Evolutionary conservation across 768 basidiomycete genomes (phyloP).

Genomic region (Xerocomellus amylosporus): DNA sequence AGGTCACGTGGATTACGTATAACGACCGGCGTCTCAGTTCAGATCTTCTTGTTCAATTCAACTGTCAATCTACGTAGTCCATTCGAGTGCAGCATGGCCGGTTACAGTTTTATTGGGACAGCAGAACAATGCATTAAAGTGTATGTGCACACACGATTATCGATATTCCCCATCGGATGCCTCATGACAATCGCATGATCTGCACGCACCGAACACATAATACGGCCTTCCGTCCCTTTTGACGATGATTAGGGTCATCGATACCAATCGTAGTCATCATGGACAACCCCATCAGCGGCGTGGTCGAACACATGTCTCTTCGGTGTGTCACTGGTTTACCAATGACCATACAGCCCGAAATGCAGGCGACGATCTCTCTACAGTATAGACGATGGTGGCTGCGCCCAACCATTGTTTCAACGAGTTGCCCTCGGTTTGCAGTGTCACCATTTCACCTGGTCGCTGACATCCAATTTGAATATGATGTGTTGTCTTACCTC

Average conservation of each 20-base stretch:
- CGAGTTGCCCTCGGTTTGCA: neutral
- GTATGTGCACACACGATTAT: neutral
- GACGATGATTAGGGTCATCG: conserved; percentile 21
- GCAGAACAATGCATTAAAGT: neutral
- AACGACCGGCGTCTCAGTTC: conserved; percentile 2
- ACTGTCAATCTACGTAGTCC: neutral
- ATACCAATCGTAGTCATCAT: conserved; percentile 27
- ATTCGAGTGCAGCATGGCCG: neutral
- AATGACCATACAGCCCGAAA: neutral
- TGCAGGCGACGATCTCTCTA: neutral
- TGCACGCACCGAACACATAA: conserved; percentile 13
- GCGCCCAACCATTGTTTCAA: neutral
- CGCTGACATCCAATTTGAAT: neutral
- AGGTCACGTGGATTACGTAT: conserved; percentile 31
- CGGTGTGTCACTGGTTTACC: neutral
- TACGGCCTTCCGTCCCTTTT: neutral
- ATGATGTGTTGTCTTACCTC: neutral
- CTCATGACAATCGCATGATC: conserved; percentile 13
- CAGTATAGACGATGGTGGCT: neutral
- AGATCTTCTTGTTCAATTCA: neutral
- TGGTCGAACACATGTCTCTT: conserved; percentile 18
- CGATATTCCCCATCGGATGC: neutral
- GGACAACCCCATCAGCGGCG: conserved; percentile 15
- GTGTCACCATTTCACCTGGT: neutral
- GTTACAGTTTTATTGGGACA: neutral